Conservation (phyloP, 257 asterid species). For the Mitragyna speciosa region DNA sequence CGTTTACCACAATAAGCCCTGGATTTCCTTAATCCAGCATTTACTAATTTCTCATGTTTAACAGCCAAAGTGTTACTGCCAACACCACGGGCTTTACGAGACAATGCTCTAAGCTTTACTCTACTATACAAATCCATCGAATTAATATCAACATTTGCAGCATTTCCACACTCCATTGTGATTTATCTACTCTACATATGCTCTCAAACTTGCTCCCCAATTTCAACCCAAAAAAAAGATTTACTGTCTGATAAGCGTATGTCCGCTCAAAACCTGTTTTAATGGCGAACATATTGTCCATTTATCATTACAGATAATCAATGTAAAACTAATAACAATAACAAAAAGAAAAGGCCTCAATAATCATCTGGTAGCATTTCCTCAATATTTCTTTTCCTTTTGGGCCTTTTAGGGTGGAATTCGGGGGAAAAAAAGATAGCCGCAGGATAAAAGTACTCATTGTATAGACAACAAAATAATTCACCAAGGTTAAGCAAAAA, state of each 20-base stretch:
- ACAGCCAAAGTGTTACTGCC: background rate
- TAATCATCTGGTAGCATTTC: background rate
- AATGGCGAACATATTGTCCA: background rate
- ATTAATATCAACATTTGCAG: background rate
- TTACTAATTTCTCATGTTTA: background rate
- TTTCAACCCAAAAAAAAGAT: background rate
- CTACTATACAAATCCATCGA: slow-evolving; percentile 19
- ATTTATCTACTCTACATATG: background rate
- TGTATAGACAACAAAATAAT: background rate
- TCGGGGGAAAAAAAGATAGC: background rate
- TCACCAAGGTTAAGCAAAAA: background rate
- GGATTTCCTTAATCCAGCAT: background rate
- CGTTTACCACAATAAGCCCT: background rate
- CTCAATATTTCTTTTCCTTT: background rate
- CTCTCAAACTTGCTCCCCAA: background rate
- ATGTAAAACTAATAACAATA: background rate
- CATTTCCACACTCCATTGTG: slow-evolving; percentile 7
- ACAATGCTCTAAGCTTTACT: slow-evolving; percentile 13
- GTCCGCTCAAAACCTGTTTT: slow-evolving; percentile 3
- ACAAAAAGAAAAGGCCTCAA: background rate
- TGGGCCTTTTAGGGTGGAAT: background rate
- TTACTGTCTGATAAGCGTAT: background rate
- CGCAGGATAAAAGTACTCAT: background rate
- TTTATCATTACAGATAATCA: background rate
- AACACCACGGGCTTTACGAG: background rate